Conservation (phyloP, 1,139 yeast genomes). For the Wickerhamomyces sp. region DNA sequence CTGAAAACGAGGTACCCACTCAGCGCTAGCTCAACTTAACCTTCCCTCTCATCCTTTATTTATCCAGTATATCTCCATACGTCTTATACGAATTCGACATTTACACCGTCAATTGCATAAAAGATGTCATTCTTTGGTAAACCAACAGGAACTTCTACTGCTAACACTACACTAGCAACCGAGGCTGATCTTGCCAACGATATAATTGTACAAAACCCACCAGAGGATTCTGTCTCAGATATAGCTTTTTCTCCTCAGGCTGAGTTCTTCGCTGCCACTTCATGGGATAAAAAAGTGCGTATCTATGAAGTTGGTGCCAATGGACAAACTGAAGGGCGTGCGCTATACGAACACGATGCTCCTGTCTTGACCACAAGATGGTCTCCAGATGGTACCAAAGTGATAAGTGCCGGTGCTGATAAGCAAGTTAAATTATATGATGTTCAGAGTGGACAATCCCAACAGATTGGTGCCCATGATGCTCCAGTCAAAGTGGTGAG, state of each 20-base stretch:
- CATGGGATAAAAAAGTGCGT: conserved; percentile 96
- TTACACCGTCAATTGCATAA: too few relatives aligned
- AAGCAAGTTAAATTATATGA: conserved; percentile 84
- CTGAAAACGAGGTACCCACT: too few relatives aligned
- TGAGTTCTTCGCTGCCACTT: conserved; percentile 71
- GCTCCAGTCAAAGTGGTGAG: conserved; percentile 74
- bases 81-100: too few relatives aligned
- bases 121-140: conserved; percentile 19
- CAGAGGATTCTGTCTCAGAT: conserved; percentile 89
- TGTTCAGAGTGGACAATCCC: conserved; percentile 72
- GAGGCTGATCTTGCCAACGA: conserved; percentile 74
- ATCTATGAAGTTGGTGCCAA: conserved; percentile 78
- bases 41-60: too few relatives aligned
- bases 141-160: conserved; percentile 13
- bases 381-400: conserved; percentile 82
- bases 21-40: too few relatives aligned
- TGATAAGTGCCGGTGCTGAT: conserved; percentile 90
- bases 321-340: conserved; percentile 71
- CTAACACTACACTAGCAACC: conserved; percentile 43
- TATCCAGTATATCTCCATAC: too few relatives aligned
- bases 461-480: conserved; percentile 84
- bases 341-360: conserved; percentile 83
- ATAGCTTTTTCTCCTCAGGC: conserved; percentile 89
- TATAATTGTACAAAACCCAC: conserved; percentile 73
- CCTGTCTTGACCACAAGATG: conserved; percentile 84